Percentiles rank a stretch among this genome's conserved stretches.
These are phyloP conservation scores for Colletotrichum brevisporum DNA, from an alignment of 2,329 filamentous ascomycete species.

Conservation along the genomic window DNA sequence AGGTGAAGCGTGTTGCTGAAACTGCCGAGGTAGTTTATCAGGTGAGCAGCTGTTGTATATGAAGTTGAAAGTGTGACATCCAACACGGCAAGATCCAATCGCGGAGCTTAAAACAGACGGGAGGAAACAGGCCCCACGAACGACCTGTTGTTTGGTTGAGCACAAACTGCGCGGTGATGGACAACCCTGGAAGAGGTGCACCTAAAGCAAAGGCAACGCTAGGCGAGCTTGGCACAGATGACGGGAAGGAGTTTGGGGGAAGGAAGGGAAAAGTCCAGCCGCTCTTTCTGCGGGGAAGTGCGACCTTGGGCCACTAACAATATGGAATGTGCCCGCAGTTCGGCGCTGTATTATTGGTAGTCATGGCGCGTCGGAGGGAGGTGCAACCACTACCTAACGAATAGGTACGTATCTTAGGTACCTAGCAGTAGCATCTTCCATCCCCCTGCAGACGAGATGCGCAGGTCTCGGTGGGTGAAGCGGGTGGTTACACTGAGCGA, in stretches of 20 bases:
- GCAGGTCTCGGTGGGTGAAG: conserved; percentile 7
- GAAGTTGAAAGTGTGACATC: conserved; percentile 22
- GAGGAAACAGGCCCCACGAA: conserved; percentile 33
- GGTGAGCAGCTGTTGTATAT: conserved; percentile 1
- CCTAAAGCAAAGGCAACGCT: neutral
- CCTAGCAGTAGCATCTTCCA: too few relatives aligned
- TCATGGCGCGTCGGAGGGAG: conserved; percentile 16
- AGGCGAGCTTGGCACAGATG: conserved; percentile 31
- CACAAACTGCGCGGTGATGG: too few relatives aligned
- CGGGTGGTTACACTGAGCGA: conserved; percentile 12
- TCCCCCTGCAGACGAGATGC: conserved; percentile 27
- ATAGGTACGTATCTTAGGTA: too few relatives aligned
- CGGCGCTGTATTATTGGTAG: conserved; percentile 23
- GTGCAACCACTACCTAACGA: too few relatives aligned
- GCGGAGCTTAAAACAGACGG: neutral
- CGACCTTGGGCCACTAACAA: conserved; percentile 30
- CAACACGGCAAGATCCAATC: conserved; percentile 22
- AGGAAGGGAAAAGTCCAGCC: conserved; percentile 19
- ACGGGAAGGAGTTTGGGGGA: conserved; percentile 10
- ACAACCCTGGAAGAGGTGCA: too few relatives aligned
- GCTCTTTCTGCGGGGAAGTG: conserved; percentile 36
- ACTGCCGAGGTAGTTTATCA: conserved; percentile 34
- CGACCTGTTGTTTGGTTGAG: neutral
- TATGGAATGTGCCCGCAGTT: conserved; percentile 9
- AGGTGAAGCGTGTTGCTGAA: conserved; percentile 20